Evolutionary conservation across 169 alveolate species (phyloP).

Genomic region (Plasmodium falciparum): DNA sequence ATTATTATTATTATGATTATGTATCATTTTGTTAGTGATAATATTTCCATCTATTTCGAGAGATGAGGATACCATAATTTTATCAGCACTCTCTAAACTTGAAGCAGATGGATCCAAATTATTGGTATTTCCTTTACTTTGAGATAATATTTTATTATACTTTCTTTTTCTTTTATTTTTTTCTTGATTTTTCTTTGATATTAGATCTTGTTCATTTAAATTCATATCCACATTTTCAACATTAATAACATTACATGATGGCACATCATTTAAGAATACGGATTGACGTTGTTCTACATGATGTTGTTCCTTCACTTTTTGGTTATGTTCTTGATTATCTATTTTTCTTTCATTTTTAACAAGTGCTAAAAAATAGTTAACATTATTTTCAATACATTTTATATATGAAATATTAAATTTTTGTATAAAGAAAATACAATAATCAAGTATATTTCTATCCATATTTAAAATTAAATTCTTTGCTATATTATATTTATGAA

Average conservation of each 20-base stretch:
- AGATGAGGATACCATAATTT: not conserved
- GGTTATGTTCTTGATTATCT: not conserved
- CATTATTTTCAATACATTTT: constrained; percentile 49
- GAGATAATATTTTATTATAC: constrained; percentile 26
- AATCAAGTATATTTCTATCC: constrained; percentile 75
- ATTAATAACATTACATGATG: no score
- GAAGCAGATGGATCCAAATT: not conserved
- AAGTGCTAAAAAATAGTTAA: constrained; percentile 19
- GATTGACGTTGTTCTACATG: no score
- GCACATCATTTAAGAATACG: no score
- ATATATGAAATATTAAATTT: constrained; percentile 59
- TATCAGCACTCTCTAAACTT: constrained; percentile 7
- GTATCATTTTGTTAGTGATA: not conserved
- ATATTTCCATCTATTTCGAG: not conserved
- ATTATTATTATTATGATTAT: not conserved
- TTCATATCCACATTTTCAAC: no score
- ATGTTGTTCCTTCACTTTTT: not conserved
- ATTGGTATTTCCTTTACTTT: constrained; percentile 3
- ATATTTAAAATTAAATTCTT: constrained; percentile 68
- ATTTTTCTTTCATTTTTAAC: not conserved
- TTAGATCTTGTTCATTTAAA: not conserved
- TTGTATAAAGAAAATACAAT: constrained; percentile 73
- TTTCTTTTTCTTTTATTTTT: constrained; percentile 66
- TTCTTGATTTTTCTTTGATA: constrained; percentile 18
- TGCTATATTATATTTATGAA: constrained; percentile 61